Percentiles rank a stretch among this genome's conserved stretches.
Evolutionary conservation across 2,329 filamentous ascomycete genomes (phyloP).

Genomic region (Tetracladium maxilliforme): DNA sequence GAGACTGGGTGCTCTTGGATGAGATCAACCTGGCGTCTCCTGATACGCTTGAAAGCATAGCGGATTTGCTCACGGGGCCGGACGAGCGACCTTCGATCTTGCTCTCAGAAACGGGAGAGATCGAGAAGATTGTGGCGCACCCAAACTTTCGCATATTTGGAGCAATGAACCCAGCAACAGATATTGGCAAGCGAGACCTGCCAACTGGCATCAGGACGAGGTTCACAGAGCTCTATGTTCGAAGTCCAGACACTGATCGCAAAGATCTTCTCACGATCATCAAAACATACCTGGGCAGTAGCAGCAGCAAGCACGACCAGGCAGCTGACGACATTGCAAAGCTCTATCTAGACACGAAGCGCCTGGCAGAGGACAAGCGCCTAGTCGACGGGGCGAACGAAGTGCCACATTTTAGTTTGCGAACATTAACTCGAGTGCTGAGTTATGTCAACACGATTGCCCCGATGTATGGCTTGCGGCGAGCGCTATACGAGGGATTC

Average conservation of each 20-base stretch:
- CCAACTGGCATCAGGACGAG: constrained; percentile 77
- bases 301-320: constrained; percentile 56
- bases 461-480: constrained; percentile 67
- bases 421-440: constrained; percentile 80
- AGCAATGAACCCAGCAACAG: constrained; percentile 97
- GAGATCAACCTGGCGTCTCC: constrained; percentile 94
- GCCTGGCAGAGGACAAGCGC: constrained; percentile 63
- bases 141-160: constrained; percentile 92
- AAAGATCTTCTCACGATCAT: constrained; percentile 83
- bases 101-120: constrained; percentile 84
- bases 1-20: constrained; percentile 92
- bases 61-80: constrained; percentile 67
- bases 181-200: constrained; percentile 90
- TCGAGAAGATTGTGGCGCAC: constrained; percentile 79
- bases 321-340: constrained; percentile 69
- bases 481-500: constrained; percentile 87
- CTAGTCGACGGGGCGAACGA: constrained; percentile 93
- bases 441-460: constrained; percentile 79
- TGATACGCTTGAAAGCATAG: constrained; percentile 87
- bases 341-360: constrained; percentile 80
- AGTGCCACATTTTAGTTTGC: constrained; percentile 90
- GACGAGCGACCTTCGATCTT: constrained; percentile 67
- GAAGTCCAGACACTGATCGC: constrained; percentile 73
- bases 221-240: constrained; percentile 92
- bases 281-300: constrained; percentile 67